Evolutionary conservation across 768 basidiomycete species (phyloP), one percentile per base, ranked within the genome.

Genomic region (Pisolithus microcarpus): DNA sequence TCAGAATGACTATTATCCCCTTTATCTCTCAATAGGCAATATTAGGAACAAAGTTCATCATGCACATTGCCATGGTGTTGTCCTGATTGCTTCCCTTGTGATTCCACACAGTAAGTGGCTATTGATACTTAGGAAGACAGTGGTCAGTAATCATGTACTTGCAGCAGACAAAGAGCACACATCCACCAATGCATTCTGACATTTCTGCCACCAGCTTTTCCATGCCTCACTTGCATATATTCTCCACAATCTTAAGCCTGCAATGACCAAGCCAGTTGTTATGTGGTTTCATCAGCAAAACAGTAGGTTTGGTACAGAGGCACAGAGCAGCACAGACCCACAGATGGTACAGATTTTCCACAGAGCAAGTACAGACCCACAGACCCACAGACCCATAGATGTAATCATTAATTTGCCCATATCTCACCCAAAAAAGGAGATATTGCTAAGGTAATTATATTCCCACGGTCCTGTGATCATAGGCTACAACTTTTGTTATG

Each of bases 71-170:
- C 46, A 60, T 37, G 50, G 34, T 0, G 15, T 56, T 0, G 23
- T 61, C 0, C 18, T 59, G 4, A 49, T 55, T 26, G 57, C 45
- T 0, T 71, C 68, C 46, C 52, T 69, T 2, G 49, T 64, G 2
- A 67, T 70, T 36, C 62, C 65, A 11, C 68, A 70, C 58, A 51
- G 67, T 70, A 50, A 36, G 58, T 60, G 19, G 7, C n/a, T 16
- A n/a, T 8, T 40, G 18, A 40, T 19, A 6, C 3, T n/a, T 15
- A 30, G 16, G 21, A 30, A n/a, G 2, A 13, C 3, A 21, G 19
- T 26, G 11, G n/a, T n/a, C 26, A 43, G 16, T 3, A 21, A 19
- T 31, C 7, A 16, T 16, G 5, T n/a, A 51, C 60, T 52, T 2
- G 49, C 37, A 18, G 39, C 18, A 9, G 39, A 40, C 39, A 49